Evolutionary conservation across 305 asterid genomes (phyloP), one percentile per base, ranked within the genome.

Genomic region (Solanum hybrid): DNA sequence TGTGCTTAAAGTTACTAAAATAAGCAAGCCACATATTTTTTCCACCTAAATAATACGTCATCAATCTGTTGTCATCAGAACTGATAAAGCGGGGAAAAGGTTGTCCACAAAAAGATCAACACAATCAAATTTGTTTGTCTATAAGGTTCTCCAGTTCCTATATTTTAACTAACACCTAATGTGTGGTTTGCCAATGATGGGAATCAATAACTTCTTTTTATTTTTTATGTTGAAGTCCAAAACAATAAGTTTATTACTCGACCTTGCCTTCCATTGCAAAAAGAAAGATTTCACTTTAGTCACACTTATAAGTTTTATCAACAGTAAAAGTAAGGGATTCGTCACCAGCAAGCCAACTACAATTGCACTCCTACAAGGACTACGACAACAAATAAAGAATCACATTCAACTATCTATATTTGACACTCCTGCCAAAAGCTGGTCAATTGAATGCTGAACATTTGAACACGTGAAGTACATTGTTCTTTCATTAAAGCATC

Each of bases 341-440:
- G 3, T 11, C 29, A 57, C 32, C 88, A 85, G 77, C 45, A 57
- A 57, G 77, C 33, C 88, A 85, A 85, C 88, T 20, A 86, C 51
- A 86, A 61, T 61, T 86, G 88, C 88, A 61, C 88, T 32, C 88
- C 45, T 61, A 32, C 88, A 61, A 79, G 84, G 51, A 22, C 31
- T 34, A 79, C 1, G 0, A 6, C 32, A 61, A 29, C 78, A 32
- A 32, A 86, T 86, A 86, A 86, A 86, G 88, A 61, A 61, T 85
- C 45, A 31, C 45, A 45, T 17, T 10, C 45, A 51, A 85, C 45
- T 20, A 85, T 85, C 77, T 31, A 85, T 22, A 2, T 2, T 51
- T 31, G 8, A 57, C 31, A 85, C 88, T 45, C 8, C 77, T 85
- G 13, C 13, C 77, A 83, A 83, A 83, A 45, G n/a, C 27, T 83